Evolutionary conservation across 352 stramenopile species (phyloP).

Genomic region (Nothophytophthora sp.): DNA sequence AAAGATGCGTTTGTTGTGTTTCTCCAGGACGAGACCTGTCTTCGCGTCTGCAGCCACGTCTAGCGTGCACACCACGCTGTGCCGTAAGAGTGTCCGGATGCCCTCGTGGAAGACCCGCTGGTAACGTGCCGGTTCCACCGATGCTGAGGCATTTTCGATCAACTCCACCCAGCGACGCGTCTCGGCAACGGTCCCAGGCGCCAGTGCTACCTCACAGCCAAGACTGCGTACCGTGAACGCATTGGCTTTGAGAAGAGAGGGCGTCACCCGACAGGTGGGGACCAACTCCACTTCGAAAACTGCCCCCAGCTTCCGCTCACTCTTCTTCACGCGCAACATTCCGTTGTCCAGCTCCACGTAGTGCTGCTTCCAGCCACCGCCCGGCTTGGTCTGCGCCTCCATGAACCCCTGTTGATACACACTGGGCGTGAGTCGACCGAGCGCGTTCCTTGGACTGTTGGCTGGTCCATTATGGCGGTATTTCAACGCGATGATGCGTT

Average conservation of each 20-base stretch:
- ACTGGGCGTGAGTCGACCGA: not conserved
- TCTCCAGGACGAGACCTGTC: slow-evolving; percentile 51
- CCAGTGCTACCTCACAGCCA: slow-evolving; percentile 47
- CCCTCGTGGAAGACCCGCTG: slow-evolving; percentile 59
- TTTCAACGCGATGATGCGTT: slow-evolving; percentile 70
- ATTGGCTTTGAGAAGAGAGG: slow-evolving; percentile 53
- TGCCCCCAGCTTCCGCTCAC: slow-evolving; percentile 50
- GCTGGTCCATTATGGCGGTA: slow-evolving; percentile 44
- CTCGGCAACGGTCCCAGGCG: slow-evolving; percentile 36
- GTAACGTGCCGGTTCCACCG: slow-evolving; percentile 30
- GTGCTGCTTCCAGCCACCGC: slow-evolving; percentile 49
- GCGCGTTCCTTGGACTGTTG: slow-evolving; percentile 10
- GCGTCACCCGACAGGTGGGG: slow-evolving; percentile 42
- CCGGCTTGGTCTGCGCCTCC: slow-evolving; percentile 51
- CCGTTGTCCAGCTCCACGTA: slow-evolving; percentile 70
- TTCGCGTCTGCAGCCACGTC: slow-evolving; percentile 23
- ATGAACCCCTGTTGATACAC: slow-evolving; percentile 52
- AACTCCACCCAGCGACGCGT: slow-evolving; percentile 48
- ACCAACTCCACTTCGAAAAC: slow-evolving; percentile 57
- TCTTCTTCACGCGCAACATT: slow-evolving; percentile 67
- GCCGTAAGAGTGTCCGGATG: slow-evolving; percentile 35
- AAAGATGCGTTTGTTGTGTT: slow-evolving; percentile 61
- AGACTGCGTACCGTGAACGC: slow-evolving; percentile 56
- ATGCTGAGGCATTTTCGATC: slow-evolving; percentile 28
- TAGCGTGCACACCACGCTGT: slow-evolving; percentile 58